Base-by-base conservation (phyloP, 345 rosid genomes). In the Salix arbutifolia region DNA sequence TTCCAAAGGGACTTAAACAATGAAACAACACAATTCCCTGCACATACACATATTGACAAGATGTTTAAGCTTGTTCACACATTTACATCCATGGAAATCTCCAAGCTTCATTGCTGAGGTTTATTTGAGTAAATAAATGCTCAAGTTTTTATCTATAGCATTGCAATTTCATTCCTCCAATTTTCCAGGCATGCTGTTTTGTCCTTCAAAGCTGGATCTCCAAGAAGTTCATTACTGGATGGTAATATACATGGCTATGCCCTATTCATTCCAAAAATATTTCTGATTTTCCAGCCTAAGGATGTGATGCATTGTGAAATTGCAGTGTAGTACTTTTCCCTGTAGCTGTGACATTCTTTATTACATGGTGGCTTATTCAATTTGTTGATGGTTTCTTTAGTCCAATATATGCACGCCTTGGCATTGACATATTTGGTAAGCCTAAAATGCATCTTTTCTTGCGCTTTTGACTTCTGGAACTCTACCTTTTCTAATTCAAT, bases 251-350 rank as follows among this genome's bases (percentile, higher is more conserved):
- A 33, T 79, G 38, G 46, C 38, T 74, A 40, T 75, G 46, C 37
- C 72, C 61, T 14, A 9, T 60, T 25, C 44, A 46, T 75, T 77
- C 9, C 67, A 76, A 44, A 25, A 48, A 38, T 46, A 16, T 73
- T 70, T 60, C 65, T 67, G 70, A 77, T 56, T 64, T 42, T 72
- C 44, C 53, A 79, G 48, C 72, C 73, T 86, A 74, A 88, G 48
- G 74, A 35, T 75, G 9, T 69, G 28, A 67, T 76, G 72, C 26
- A 68, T 72, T 67, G 56, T 67, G 56, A 68, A 74, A 78, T 78
- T 83, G 85, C 88, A 90, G 94, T 76, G 94, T 89, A 12, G 94
- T 90, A 73, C 91, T 90, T 78, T 90, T 89, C 81, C 94, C 92
- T 3, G 86, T 90, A 71, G 94, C 90, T 0, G 89, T 90, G 75